A percentile compares a stretch with the other conserved stretches of the same genome.
Evolutionary conservation across 208 protist genomes (phyloP).

Genomic region (Leishmania aethiopica): DNA sequence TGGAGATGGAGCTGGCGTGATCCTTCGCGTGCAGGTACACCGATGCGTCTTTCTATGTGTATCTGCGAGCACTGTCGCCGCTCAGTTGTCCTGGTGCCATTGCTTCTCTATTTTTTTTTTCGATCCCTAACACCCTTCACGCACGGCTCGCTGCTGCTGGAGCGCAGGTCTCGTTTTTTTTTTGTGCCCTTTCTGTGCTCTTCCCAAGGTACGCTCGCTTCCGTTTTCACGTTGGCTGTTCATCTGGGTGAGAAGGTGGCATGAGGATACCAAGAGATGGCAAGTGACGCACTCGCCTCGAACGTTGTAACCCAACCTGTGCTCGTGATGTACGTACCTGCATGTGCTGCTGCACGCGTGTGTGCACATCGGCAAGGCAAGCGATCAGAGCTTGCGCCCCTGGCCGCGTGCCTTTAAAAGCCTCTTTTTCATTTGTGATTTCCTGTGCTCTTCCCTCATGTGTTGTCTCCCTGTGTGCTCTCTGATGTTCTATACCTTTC

Average conservation of each 20-base stretch:
- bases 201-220: neutral
- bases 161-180: neutral
- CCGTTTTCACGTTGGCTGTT: neutral
- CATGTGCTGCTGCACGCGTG: neutral
- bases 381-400: neutral
- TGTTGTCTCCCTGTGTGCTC: neutral
- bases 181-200: neutral
- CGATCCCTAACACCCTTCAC: neutral
- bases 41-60: neutral
- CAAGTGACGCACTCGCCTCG: too few species aligned
- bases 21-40: too few species aligned
- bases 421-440: neutral
- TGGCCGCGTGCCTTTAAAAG: neutral
- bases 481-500: neutral
- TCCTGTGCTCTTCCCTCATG: neutral
- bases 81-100: neutral
- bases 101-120: neutral
- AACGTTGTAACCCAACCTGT: neutral
- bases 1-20: conserved; percentile 92
- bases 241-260: neutral
- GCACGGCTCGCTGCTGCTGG: too few species aligned
- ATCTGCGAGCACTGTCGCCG: neutral
- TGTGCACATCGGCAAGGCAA: neutral
- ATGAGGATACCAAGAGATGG: neutral
- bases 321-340: neutral